These are phyloP conservation scores for Ramalina peruviana DNA, from an alignment of 495 filamentous ascomycete species.

Conservation along the genomic window DNA sequence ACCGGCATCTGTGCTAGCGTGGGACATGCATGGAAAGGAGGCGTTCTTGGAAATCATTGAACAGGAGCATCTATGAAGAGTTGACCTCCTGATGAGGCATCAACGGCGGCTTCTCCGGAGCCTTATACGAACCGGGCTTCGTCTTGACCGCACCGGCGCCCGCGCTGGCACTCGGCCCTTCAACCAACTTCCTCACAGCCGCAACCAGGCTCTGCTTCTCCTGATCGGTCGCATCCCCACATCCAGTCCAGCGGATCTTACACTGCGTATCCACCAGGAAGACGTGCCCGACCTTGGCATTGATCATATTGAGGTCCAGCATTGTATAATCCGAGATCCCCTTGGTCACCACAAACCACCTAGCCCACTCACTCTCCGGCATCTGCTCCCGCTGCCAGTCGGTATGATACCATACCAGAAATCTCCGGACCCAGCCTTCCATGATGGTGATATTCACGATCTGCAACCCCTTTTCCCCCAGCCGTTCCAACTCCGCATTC, in stretches of 20 bases:
- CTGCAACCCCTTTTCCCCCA: conserved; percentile 35
- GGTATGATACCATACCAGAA: conserved; percentile 58
- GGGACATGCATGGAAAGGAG: not conserved
- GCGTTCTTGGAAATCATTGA: not conserved
- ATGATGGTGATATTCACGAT: conserved; percentile 77
- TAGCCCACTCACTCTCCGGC: conserved; percentile 44
- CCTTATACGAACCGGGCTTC: not conserved
- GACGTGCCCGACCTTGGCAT: conserved; percentile 83
- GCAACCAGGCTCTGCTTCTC: conserved; percentile 62
- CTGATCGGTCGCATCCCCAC: conserved; percentile 52
- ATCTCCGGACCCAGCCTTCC: conserved; percentile 61
- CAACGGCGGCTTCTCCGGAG: not conserved
- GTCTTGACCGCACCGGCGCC: not conserved
- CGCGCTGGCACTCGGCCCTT: conserved; percentile 22
- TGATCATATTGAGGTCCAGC: conserved; percentile 67
- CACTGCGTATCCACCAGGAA: conserved; percentile 81
- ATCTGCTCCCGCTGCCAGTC: conserved; percentile 41
- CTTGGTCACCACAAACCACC: conserved; percentile 72
- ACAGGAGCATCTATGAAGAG: not conserved
- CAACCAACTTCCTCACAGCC: conserved; percentile 52
- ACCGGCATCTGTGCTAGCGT: conserved; percentile 3
- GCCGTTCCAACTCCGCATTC: conserved; percentile 28
- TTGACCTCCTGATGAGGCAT: not conserved
- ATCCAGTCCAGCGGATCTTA: conserved; percentile 88
- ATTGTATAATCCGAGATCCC: conserved; percentile 62